A percentile compares a stretch with the other conserved stretches of the same genome.
Evolutionary conservation across 176 grass and related monocot genomes (phyloP).

Genomic region (Musa beccarii): DNA sequence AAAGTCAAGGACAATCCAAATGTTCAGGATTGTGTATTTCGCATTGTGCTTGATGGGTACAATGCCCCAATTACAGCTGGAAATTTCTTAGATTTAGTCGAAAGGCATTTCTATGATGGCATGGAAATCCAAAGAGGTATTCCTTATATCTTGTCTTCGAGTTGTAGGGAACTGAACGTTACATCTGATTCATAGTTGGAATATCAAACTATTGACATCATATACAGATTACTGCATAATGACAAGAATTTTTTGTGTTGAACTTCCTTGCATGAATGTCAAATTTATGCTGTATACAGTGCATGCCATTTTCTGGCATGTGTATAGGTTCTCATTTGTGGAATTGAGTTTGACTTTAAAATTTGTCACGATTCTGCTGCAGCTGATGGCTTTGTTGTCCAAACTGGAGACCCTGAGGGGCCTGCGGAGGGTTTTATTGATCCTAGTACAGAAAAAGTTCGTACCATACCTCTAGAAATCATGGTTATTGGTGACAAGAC

Average conservation of each 20-base stretch:
- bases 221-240: too few species aligned
- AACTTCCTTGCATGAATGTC: too few species aligned
- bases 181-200: neutral
- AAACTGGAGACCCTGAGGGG: constrained; percentile 93
- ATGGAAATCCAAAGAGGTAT: constrained; percentile 98
- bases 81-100: constrained; percentile 86
- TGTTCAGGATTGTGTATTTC: constrained; percentile 75
- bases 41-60: constrained; percentile 90
- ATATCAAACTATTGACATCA: neutral
- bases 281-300: too few species aligned
- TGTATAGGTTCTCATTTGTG: neutral
- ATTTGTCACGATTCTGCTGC: constrained; percentile 26
- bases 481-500: constrained; percentile 68
- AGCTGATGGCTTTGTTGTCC: constrained; percentile 99
- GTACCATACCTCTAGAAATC: constrained; percentile 78
- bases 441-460: constrained; percentile 69
- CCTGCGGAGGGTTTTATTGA: constrained; percentile 91
- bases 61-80: constrained; percentile 90
- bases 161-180: neutral
- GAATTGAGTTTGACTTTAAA: neutral
- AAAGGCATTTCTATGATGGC: constrained; percentile 93
- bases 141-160: neutral
- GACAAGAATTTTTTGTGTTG: too few species aligned
- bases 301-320: neutral
- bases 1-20: constrained; percentile 96